Percentiles rank a stretch among this genome's conserved stretches.
These are phyloP conservation scores for Daedaleopsis sinensis DNA, from an alignment of 768 basidiomycete species.

Conservation along the genomic window DNA sequence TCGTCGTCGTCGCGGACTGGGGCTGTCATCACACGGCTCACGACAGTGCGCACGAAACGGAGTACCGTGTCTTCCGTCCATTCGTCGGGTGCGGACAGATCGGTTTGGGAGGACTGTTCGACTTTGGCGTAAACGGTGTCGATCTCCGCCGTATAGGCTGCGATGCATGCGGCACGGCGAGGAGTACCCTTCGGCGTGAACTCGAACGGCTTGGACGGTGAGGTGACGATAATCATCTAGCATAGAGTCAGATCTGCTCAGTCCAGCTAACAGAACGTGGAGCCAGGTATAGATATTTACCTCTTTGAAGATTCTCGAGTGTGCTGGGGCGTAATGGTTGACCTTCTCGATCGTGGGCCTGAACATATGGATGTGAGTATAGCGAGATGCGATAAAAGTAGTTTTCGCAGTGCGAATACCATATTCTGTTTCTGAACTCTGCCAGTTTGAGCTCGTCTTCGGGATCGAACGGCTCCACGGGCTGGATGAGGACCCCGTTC, in stretches of 20 bases:
- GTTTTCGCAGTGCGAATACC: constrained; percentile 25
- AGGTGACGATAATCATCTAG: constrained; percentile 53
- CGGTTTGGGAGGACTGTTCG: constrained; percentile 29
- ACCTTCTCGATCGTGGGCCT: constrained; percentile 34
- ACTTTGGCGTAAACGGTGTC: constrained; percentile 39
- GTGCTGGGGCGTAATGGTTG: constrained; percentile 28
- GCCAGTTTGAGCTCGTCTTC: constrained; percentile 27
- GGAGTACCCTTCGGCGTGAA: constrained; percentile 51
- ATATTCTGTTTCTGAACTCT: constrained; percentile 38
- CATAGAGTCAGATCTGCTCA: constrained; percentile 39
- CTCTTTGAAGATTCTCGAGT: constrained; percentile 31
- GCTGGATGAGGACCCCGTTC: constrained; percentile 43
- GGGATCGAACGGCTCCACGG: constrained; percentile 27
- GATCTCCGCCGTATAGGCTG: constrained; percentile 47
- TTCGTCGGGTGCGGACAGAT: constrained; percentile 28
- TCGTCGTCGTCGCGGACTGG: constrained; percentile 40
- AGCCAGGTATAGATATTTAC: not conserved
- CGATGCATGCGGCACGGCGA: constrained; percentile 42
- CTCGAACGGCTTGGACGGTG: constrained; percentile 45
- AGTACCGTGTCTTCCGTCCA: constrained; percentile 29
- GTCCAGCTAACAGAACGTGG: not conserved
- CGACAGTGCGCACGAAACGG: constrained; percentile 26
- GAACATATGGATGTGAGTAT: constrained; percentile 30
- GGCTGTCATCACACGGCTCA: constrained; percentile 36
- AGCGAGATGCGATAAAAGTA: not conserved